Evolutionary conservation across 345 rosid genomes (phyloP), one percentile per base, ranked within the genome.

Genomic region (Geranium rotundifolium): DNA sequence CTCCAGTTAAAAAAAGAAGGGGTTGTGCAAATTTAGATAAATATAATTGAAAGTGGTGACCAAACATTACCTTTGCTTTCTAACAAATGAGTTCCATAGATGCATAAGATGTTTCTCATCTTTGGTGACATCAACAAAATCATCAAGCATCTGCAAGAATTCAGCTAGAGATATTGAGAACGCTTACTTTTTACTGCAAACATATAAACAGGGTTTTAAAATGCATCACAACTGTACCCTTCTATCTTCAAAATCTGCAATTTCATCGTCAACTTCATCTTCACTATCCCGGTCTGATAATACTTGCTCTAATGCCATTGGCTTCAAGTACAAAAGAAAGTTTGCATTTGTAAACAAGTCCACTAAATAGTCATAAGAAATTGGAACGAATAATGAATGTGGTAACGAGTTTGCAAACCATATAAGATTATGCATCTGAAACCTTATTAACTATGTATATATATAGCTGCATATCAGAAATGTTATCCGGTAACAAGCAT

Each of bases 71-170:
- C 81, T 80, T 71, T 93, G 99, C 67, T 79, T 85, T 72, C 86
- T 82, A 59, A 90, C 95, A 67, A 93, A 90, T 0, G 96, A 82
- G 76, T 90, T 88, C 99, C 99, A 93, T 18, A 88, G 82, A 71
- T 82, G 89, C 90, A 86, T 90, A 52, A 93, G 84, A 58, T 75
- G 81, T 74, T 88, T 90, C 74, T 86, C 97, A 14, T 81, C 86
- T 67, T 78, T 81, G 70, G 83, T 85, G 69, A 88, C 97, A 64
- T 90, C 97, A 72, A 86, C 96, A 75, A 90, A 90, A 79, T 90
- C 97, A 72, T 95, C 92, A 71, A 90, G 97, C 96, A 86, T 85
- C 99, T 93, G 96, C 77, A 73, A 76, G 60, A 71, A 56, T 60
- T 56, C 49, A 19, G 29, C 13, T 61, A 46, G 56, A 71, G 56